These are phyloP conservation scores for Penicillium cinerascens DNA, from an alignment of 495 filamentous ascomycete species.

Conservation along the genomic window DNA sequence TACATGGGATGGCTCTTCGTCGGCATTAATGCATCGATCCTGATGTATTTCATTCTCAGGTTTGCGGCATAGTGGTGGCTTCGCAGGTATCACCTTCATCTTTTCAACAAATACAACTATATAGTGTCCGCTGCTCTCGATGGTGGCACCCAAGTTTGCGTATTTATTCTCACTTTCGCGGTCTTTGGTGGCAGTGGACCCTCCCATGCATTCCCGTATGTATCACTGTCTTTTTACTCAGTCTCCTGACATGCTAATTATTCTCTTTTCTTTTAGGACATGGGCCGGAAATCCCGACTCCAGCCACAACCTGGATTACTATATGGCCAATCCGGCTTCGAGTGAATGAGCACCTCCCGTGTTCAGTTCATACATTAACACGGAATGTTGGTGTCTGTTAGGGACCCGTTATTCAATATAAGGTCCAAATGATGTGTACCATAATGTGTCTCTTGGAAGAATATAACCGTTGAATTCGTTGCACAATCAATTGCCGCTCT, in stretches of 20 bases:
- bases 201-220: slow-evolving; percentile 8
- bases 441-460: too few species aligned
- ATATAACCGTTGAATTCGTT: too few species aligned
- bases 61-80: slow-evolving; percentile 45
- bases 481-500: too few species aligned
- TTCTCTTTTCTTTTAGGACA: slow-evolving; percentile 1
- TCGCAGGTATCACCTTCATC: slow-evolving; percentile 35
- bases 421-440: too few species aligned
- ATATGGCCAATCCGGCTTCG: background rate
- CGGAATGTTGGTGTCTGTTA: too few species aligned
- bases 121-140: slow-evolving; percentile 49
- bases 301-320: slow-evolving; percentile 22
- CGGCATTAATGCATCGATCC: slow-evolving; percentile 35
- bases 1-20: slow-evolving; percentile 32
- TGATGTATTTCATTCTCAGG: slow-evolving; percentile 32
- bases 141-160: slow-evolving; percentile 43
- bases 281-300: slow-evolving; percentile 19
- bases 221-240: background rate
- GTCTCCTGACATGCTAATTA: background rate
- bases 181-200: slow-evolving; percentile 40
- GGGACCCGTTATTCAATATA: too few species aligned
- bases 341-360: background rate
- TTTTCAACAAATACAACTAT: slow-evolving; percentile 54
- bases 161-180: slow-evolving; percentile 53
- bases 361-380: too few species aligned